phyloP scores from a whole-genome alignment of 73 alveolate genomes.

The Uronychia setigera region DNA sequence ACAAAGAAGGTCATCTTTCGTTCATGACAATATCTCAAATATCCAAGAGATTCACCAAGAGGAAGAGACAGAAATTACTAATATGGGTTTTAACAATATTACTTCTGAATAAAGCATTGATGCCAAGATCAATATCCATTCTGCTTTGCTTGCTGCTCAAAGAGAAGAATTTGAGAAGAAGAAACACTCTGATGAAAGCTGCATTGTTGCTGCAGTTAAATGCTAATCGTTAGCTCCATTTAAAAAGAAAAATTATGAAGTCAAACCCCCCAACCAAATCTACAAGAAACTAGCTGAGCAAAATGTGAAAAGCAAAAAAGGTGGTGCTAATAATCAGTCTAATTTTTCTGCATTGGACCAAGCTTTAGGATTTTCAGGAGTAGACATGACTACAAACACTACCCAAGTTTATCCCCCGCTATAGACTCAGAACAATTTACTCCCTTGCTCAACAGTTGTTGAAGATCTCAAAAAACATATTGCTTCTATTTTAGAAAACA shows the following conservation, averaged over 20 bases:
- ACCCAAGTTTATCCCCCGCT: too few species aligned
- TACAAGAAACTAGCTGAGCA: neutral
- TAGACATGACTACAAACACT: too few species aligned
- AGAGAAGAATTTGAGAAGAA: neutral
- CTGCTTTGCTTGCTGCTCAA: neutral
- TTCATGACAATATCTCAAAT: too few species aligned
- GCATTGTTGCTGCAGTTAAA: neutral
- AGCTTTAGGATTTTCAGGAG: neutral
- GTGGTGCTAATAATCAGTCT: neutral
- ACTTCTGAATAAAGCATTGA: too few species aligned
- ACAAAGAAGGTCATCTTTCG: too few species aligned
- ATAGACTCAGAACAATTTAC: too few species aligned
- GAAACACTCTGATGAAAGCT: neutral
- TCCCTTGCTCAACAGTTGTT: neutral
- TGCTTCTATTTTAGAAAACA: neutral
- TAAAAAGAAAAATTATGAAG: neutral
- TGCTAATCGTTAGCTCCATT: neutral
- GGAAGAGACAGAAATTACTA: too few species aligned
- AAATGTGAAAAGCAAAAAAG: neutral
- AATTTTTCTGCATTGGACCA: neutral
- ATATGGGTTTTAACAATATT: too few species aligned
- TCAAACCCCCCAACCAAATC: neutral
- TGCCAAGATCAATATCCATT: neutral
- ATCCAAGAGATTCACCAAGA: too few species aligned
- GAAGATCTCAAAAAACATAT: neutral